Base-by-base conservation (phyloP, 2,329 filamentous ascomycete species). In the Rhynchosporium secalis region DNA sequence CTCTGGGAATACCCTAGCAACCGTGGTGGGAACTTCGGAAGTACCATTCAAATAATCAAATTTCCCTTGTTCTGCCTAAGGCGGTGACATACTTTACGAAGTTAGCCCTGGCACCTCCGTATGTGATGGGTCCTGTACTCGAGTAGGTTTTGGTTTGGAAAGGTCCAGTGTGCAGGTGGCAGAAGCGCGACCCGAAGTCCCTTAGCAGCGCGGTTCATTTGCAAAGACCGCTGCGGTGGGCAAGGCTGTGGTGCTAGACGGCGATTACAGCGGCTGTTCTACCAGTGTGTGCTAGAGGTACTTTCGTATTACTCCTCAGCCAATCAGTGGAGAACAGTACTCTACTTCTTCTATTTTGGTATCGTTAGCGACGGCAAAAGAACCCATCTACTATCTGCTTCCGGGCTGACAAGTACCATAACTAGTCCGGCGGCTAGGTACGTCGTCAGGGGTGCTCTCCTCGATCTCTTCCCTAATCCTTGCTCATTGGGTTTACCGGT, bases 241-340 rank as follows among this genome's bases (percentile, higher is more conserved):
- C 33, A 40, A 36, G 38, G 54, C 54, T 45, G n/a, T 46, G 43
- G 43, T 46, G 41, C 40, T 45, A 56, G 40, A 15, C 40, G 54
- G 47, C 54, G 54, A 56, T 56, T 56, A 56, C 13, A 20, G 54
- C 54, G 41, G 54, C 54, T 43, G 40, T 56, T 36, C 33, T 36
- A 36, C 29, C 20, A 20, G 20, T 20, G 20, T 20, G 20, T 20
- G 20, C 20, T 20, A 20, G 20, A 36, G 38, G 20, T 20, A 46
- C 54, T 56, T n/a, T 38, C 41, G 41, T 26, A 13, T 5, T 38
- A 26, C 33, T 26, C 31, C 33, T 40, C 4, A 15, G 20, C 51
- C 51, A 54, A 54, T 36, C 20, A 6, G 28, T 4, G 36, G 20
- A 29, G 51, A 4, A 15, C 29, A 15, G 51, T 28, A 10, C 33